phyloP scores from a whole-genome alignment of 2,329 filamentous ascomycete genomes.

The Aureobasidium sp. region DNA sequence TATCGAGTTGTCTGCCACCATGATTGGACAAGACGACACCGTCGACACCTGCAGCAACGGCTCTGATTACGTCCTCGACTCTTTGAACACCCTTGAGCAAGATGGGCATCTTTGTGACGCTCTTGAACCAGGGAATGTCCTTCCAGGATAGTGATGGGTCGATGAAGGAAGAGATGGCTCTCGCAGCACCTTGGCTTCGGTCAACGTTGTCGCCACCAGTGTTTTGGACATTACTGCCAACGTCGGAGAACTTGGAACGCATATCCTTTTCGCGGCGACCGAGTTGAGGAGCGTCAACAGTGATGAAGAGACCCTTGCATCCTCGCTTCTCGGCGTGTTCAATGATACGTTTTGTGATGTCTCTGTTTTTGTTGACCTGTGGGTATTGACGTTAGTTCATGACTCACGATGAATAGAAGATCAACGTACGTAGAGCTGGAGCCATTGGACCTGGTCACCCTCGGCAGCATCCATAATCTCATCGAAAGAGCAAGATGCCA shows the following conservation, averaged over 20 bases:
- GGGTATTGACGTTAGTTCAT: not conserved
- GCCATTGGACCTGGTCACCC: slow-evolving; percentile 84
- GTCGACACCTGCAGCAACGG: slow-evolving; percentile 64
- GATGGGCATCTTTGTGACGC: slow-evolving; percentile 90
- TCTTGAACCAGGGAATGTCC: slow-evolving; percentile 78
- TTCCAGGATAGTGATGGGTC: slow-evolving; percentile 91
- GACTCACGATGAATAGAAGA: too few species aligned
- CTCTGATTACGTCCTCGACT: slow-evolving; percentile 86
- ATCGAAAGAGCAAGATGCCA: slow-evolving; percentile 95
- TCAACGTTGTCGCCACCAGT: slow-evolving; percentile 64
- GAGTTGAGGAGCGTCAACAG: slow-evolving; percentile 92
- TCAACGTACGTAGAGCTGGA: slow-evolving; percentile 70
- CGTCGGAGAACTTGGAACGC: slow-evolving; percentile 70
- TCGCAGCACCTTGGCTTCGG: slow-evolving; percentile 82
- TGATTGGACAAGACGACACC: slow-evolving; percentile 95
- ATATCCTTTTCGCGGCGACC: slow-evolving; percentile 96
- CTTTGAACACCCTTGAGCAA: slow-evolving; percentile 94
- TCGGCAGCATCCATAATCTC: slow-evolving; percentile 83
- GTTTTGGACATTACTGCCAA: slow-evolving; percentile 72
- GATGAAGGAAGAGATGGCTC: slow-evolving; percentile 94
- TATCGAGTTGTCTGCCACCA: slow-evolving; percentile 89
- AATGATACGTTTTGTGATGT: slow-evolving; percentile 83
- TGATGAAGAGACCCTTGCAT: slow-evolving; percentile 95
- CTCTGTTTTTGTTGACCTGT: slow-evolving; percentile 78
- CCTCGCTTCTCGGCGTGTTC: slow-evolving; percentile 85